Conservation (phyloP, 129 eudicot genomes). For the Mikania micrantha region DNA sequence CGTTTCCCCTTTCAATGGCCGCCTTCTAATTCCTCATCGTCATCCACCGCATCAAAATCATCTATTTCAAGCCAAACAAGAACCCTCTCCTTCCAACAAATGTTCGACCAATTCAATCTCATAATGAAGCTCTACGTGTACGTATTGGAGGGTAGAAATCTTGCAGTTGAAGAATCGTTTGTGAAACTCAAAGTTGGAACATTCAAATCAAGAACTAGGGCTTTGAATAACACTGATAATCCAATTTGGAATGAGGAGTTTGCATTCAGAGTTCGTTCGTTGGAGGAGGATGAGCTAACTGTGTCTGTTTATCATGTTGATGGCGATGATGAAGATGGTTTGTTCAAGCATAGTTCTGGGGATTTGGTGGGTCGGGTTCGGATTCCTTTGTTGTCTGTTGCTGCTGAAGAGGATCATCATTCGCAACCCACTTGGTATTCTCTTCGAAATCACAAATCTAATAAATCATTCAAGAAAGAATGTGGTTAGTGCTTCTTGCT, state of each 20-base stretch:
- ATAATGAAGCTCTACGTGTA: constrained; percentile 75
- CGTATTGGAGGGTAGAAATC: constrained; percentile 58
- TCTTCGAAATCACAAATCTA: constrained; percentile 35
- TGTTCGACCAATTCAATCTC: background rate
- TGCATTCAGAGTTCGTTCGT: constrained; percentile 54
- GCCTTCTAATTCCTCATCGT: constrained; percentile 20
- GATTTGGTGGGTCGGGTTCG: constrained; percentile 70
- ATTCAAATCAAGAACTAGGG: constrained; percentile 59
- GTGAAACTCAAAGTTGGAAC: constrained; percentile 62
- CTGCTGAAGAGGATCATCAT: constrained; percentile 52
- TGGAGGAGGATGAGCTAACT: constrained; percentile 63
- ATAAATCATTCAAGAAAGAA: constrained; percentile 29
- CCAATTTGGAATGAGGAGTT: constrained; percentile 95
- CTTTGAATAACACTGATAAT: constrained; percentile 39
- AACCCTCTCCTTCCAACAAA: no score
- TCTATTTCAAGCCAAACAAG: no score
- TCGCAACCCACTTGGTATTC: constrained; percentile 82
- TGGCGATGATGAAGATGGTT: constrained; percentile 29
- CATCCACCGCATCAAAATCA: constrained; percentile 9
- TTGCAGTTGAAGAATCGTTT: constrained; percentile 39
- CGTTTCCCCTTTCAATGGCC: constrained; percentile 43
- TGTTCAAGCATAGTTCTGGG: constrained; percentile 29
- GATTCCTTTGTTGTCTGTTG: constrained; percentile 63
- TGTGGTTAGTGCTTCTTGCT: constrained; percentile 43
- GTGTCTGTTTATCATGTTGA: constrained; percentile 41